Evolutionary conservation across 2,329 filamentous ascomycete species (phyloP).

Genomic region (Claviceps digitariae): DNA sequence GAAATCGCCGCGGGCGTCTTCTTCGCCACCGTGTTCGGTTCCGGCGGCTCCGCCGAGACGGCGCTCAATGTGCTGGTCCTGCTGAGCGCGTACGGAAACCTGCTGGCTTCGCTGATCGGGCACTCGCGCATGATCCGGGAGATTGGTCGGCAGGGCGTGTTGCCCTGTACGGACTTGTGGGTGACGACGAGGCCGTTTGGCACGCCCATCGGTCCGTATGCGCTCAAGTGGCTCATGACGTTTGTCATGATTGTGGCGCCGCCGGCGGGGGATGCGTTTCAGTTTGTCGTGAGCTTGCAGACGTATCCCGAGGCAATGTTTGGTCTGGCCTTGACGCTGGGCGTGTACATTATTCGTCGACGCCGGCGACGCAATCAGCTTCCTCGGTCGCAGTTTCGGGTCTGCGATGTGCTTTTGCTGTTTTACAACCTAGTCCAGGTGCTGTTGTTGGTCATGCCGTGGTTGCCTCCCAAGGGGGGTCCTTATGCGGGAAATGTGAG

Average conservation of each 20-base stretch:
- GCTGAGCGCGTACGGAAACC: constrained; percentile 44
- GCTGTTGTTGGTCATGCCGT: constrained; percentile 55
- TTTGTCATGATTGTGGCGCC: constrained; percentile 46
- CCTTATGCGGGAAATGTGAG: constrained; percentile 49
- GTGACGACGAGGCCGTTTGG: constrained; percentile 49
- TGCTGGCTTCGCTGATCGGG: constrained; percentile 41
- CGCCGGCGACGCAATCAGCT: constrained; percentile 23
- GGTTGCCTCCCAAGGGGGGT: constrained; percentile 53
- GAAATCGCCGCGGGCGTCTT: constrained; percentile 44
- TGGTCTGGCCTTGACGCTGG: constrained; percentile 39
- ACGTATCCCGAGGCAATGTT: constrained; percentile 48
- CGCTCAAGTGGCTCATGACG: constrained; percentile 43
- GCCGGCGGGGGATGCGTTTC: constrained; percentile 51
- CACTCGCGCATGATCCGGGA: constrained; percentile 44
- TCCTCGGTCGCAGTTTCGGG: constrained; percentile 33
- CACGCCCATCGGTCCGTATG: constrained; percentile 46
- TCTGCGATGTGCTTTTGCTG: constrained; percentile 43
- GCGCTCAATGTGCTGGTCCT: constrained; percentile 45
- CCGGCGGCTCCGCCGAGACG: constrained; percentile 28
- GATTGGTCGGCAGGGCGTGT: constrained; percentile 46
- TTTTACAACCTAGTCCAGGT: constrained; percentile 48
- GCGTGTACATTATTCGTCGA: constrained; percentile 43
- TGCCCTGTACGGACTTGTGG: constrained; percentile 49
- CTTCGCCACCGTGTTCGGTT: constrained; percentile 44
- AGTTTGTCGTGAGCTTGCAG: constrained; percentile 47